Conservation (phyloP, 345 rosid genomes). For the Euphorbia lathyris region DNA sequence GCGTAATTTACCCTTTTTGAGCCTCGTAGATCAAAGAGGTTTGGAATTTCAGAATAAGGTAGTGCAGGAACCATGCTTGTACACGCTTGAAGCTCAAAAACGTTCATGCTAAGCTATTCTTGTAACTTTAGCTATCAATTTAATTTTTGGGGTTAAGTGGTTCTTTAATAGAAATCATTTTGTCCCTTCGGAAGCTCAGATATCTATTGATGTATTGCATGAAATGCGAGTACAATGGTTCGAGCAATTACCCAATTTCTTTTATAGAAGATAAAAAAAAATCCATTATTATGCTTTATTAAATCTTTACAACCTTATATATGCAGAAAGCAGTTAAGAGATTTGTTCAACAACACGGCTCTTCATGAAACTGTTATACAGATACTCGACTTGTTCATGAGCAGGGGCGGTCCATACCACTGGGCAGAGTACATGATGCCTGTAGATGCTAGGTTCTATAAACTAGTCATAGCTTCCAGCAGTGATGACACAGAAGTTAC, state of each 20-base stretch:
- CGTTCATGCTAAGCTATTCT: background rate
- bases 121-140: background rate
- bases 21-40: background rate
- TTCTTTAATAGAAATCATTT: background rate
- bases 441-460: constrained; percentile 39
- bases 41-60: background rate
- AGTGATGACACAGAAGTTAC: constrained; percentile 31
- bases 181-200: background rate
- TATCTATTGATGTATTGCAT: background rate
- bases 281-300: constrained; percentile 2
- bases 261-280: background rate
- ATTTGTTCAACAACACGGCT: constrained; percentile 41
- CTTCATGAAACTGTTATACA: constrained; percentile 61
- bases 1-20: no score
- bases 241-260: background rate
- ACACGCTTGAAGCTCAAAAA: background rate
- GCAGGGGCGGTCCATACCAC: constrained; percentile 61
- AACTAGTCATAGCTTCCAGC: constrained; percentile 28
- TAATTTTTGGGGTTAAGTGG: background rate
- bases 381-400: constrained; percentile 74
- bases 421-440: constrained; percentile 87
- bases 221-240: background rate
- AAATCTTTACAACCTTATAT: background rate
- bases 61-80: background rate
- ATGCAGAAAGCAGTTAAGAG: constrained; percentile 80